phyloP scores from a whole-genome alignment of 2,329 filamentous ascomycete genomes.

The Dendryphion nanum region DNA sequence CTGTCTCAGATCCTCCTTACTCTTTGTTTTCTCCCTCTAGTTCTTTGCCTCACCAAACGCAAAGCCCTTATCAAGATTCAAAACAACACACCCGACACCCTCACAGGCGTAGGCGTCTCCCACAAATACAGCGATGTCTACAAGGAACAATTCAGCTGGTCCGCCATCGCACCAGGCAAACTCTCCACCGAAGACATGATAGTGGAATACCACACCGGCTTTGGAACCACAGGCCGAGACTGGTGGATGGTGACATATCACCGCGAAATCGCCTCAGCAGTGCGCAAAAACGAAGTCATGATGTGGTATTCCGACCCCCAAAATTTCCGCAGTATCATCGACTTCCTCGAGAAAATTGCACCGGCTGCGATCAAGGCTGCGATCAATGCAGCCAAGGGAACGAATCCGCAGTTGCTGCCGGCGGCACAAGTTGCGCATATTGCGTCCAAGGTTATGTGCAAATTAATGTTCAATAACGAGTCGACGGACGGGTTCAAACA shows the following conservation, averaged over 20 bases:
- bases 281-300: constrained; percentile 3
- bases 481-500: too few species aligned
- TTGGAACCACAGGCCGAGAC: constrained; percentile 6
- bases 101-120: constrained; percentile 7
- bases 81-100: constrained; percentile 10
- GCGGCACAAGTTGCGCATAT: constrained; percentile 6
- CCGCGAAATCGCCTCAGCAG: constrained; percentile 2
- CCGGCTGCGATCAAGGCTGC: constrained; percentile 7
- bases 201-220: constrained; percentile 9
- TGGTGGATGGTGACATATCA: constrained; percentile 11
- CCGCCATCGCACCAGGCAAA: not conserved
- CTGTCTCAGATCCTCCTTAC: constrained; percentile 2
- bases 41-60: constrained; percentile 7
- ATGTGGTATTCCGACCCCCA: constrained; percentile 8
- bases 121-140: constrained; percentile 11
- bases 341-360: constrained; percentile 6
- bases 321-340: constrained; percentile 9
- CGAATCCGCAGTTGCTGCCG: constrained; percentile 4
- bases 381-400: constrained; percentile 2
- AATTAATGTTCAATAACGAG: constrained; percentile 9
- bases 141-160: constrained; percentile 6
- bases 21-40: constrained; percentile 2
- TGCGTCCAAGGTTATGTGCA: constrained; percentile 8
- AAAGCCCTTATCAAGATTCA: constrained; percentile 8
- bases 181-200: constrained; percentile 2